phyloP scores from a whole-genome alignment of 179 eudicot species.

The Amaranthus tricolor region DNA sequence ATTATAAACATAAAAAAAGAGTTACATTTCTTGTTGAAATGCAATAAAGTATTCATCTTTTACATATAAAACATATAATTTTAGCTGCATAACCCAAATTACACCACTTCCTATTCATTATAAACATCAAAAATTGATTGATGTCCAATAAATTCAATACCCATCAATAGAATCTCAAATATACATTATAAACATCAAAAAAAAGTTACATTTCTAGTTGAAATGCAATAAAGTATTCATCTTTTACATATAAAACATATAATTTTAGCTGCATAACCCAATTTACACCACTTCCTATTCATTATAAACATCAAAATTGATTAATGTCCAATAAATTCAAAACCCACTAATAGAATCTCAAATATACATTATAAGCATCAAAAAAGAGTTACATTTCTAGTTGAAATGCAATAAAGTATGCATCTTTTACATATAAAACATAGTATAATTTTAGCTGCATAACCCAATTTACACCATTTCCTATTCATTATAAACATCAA shows the following conservation, averaged over 20 bases:
- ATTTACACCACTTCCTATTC: not conserved
- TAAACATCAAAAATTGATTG: not conserved
- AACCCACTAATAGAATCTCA: not conserved
- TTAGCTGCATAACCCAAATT: not conserved
- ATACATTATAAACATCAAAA: not conserved
- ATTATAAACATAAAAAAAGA: conserved; percentile 3
- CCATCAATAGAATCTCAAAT: not conserved
- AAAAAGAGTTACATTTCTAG: not conserved
- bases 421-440: conserved; percentile 10
- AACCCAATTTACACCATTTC: not conserved
- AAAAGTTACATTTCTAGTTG: conserved; percentile 17
- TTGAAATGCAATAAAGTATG: not conserved
- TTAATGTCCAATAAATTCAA: not conserved
- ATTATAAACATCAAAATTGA: not conserved
- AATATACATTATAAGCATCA: not conserved
- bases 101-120: not conserved
- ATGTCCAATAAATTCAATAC: not conserved
- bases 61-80: not conserved
- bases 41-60: conserved; percentile 16
- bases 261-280: not conserved
- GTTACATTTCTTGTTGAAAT: not conserved
- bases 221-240: not conserved
- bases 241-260: not conserved
- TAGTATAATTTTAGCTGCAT: not conserved
- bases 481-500: not conserved